phyloP scores from a whole-genome alignment of 331 rosid species.

The Spiraea crenata region DNA sequence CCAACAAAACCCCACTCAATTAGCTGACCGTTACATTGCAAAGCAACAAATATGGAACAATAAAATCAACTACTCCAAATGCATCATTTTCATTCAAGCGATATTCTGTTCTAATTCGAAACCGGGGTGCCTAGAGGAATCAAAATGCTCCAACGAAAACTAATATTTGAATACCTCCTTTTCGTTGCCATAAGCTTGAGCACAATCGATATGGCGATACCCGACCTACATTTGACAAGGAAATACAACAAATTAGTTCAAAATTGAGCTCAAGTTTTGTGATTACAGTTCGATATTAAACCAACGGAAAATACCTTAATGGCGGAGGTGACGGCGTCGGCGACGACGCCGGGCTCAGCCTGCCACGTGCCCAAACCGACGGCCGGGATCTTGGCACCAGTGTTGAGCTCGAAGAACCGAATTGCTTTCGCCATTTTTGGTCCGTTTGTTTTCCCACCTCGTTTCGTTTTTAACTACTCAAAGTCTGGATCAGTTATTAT shows the following conservation, averaged over 20 bases:
- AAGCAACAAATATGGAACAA: neutral
- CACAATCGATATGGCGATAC: constrained; percentile 82
- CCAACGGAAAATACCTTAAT: no score
- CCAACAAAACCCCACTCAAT: neutral
- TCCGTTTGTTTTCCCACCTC: no score
- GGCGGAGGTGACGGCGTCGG: no score
- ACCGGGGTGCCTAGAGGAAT: neutral
- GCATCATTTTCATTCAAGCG: no score
- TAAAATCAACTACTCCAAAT: neutral
- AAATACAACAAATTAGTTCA: neutral
- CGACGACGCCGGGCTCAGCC: no score
- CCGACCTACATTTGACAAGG: constrained; percentile 47
- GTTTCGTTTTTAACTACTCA: no score
- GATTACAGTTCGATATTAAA: neutral
- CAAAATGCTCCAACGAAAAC: neutral
- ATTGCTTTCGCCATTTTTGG: no score
- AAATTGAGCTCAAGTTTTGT: neutral
- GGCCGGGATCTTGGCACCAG: no score
- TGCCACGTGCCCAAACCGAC: no score
- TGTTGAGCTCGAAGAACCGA: no score
- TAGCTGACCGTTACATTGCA: neutral
- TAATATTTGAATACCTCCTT: constrained; percentile 47
- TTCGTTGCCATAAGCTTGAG: constrained; percentile 72
- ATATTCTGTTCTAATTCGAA: no score
- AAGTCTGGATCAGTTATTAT: neutral